Evolutionary conservation across 2,329 filamentous ascomycete genomes (phyloP).

Genomic region (Alternaria angustiovoidea): DNA sequence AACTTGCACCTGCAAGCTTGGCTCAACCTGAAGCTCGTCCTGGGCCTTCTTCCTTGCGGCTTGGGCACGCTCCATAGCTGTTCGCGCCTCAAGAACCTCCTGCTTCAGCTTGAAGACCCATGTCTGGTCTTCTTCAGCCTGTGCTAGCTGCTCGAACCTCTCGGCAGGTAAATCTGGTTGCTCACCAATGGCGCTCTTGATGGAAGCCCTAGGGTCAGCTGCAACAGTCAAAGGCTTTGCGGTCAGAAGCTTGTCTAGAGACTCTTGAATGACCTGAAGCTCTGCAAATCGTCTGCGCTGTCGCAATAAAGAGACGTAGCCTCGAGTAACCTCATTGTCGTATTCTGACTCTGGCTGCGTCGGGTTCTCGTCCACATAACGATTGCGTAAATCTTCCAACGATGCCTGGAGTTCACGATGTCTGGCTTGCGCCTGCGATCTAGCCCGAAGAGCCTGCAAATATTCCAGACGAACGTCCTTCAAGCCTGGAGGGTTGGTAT

Average conservation of each 20-base stretch:
- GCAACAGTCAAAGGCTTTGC: conserved; percentile 44
- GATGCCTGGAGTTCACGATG: conserved; percentile 45
- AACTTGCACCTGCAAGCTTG: conserved; percentile 41
- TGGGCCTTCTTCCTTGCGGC: conserved; percentile 27
- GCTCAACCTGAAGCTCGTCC: background rate
- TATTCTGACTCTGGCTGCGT: conserved; percentile 43
- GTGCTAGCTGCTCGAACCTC: conserved; percentile 35
- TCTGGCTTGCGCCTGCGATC: conserved; percentile 51
- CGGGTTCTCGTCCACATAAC: conserved; percentile 33
- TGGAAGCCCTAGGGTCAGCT: conserved; percentile 36
- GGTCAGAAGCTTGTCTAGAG: conserved; percentile 51
- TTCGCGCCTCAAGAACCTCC: conserved; percentile 48
- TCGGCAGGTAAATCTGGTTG: conserved; percentile 49
- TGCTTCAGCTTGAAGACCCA: conserved; percentile 50
- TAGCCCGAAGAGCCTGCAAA: conserved; percentile 55
- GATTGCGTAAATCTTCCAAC: conserved; percentile 40
- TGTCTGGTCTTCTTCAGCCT: conserved; percentile 31
- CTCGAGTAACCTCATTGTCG: conserved; percentile 36
- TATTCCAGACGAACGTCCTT: conserved; percentile 56
- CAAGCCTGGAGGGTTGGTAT: conserved; percentile 48
- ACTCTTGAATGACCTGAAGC: conserved; percentile 57
- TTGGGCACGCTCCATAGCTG: conserved; percentile 44
- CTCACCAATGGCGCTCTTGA: conserved; percentile 45
- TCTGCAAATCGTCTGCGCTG: conserved; percentile 57
- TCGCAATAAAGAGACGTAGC: conserved; percentile 57